Conservation (phyloP, 2,329 filamentous ascomycete species). For the Drechslerella dactyloides region DNA sequence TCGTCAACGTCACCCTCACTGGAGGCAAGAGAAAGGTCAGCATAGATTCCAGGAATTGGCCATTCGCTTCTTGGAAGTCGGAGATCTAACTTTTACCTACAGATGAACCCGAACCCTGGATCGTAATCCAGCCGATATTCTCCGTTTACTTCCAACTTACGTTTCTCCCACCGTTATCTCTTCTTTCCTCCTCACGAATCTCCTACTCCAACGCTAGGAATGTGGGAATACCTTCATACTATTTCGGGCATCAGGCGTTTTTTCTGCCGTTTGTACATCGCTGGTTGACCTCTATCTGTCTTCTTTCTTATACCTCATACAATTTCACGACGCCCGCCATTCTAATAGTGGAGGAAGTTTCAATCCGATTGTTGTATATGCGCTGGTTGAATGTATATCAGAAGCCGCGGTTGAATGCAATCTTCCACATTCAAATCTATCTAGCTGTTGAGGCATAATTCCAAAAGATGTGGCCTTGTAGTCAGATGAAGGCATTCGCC, state of each 20-base stretch:
- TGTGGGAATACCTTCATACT: conserved; percentile 20
- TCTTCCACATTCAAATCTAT: conserved; percentile 11
- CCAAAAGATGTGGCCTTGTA: background rate
- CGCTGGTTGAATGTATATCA: conserved; percentile 48
- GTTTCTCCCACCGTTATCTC: conserved; percentile 12
- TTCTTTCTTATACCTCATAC: conserved; percentile 46
- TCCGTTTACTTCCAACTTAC: conserved; percentile 20
- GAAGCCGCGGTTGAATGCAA: conserved; percentile 40
- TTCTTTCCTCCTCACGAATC: conserved; percentile 21
- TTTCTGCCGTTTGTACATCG: conserved; percentile 48
- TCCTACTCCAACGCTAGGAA: conserved; percentile 17
- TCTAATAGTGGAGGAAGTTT: conserved; percentile 42
- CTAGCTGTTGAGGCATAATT: background rate
- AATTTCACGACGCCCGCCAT: conserved; percentile 34
- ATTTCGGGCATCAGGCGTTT: conserved; percentile 48
- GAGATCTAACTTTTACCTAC: conserved; percentile 43
- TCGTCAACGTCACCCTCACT: conserved; percentile 97
- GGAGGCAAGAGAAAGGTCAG: conserved; percentile 97
- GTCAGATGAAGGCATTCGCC: too few relatives aligned
- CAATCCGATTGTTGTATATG: conserved; percentile 33
- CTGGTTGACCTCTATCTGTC: conserved; percentile 40
- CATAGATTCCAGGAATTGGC: conserved; percentile 31
- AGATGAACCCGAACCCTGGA: conserved; percentile 89
- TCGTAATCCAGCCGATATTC: conserved; percentile 28
- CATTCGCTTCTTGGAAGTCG: conserved; percentile 8